phyloP scores from a whole-genome alignment of 192 early-diverging fungal genomes.

The Coemansia sp. region DNA sequence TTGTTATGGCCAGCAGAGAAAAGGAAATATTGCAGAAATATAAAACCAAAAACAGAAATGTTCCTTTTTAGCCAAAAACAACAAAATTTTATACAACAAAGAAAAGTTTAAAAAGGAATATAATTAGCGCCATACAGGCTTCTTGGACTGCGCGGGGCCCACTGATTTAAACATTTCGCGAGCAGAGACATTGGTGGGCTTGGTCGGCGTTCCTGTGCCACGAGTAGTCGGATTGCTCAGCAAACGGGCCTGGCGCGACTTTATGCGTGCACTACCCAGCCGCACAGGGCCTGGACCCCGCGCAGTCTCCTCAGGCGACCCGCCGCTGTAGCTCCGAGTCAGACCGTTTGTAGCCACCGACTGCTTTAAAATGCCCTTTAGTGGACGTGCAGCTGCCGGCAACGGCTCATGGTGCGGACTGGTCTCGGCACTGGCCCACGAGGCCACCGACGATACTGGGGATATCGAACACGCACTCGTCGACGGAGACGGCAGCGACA shows the following conservation, averaged over 20 bases:
- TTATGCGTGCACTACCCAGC: slow-evolving; percentile 33
- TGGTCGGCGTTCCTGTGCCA: slow-evolving; percentile 23
- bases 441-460: slow-evolving; percentile 35
- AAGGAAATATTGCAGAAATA: slow-evolving; percentile 29
- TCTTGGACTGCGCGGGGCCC: slow-evolving; percentile 19
- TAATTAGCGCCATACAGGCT: slow-evolving; percentile 31
- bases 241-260: slow-evolving; percentile 38
- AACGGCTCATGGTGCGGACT: slow-evolving; percentile 49
- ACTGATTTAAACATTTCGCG: slow-evolving; percentile 50
- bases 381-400: slow-evolving; percentile 34
- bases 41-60: neutral
- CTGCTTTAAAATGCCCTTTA: slow-evolving; percentile 48
- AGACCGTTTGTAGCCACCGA: slow-evolving; percentile 3
- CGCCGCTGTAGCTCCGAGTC: neutral
- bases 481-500: slow-evolving; percentile 36
- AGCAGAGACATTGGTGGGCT: slow-evolving; percentile 13
- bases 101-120: neutral
- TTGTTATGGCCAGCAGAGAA: slow-evolving; percentile 39
- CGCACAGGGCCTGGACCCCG: slow-evolving; percentile 29
- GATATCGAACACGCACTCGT: slow-evolving; percentile 25
- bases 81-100: slow-evolving; percentile 4
- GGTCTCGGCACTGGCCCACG: slow-evolving; percentile 41
- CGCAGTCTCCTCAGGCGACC: slow-evolving; percentile 3
- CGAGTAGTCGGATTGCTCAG: slow-evolving; percentile 30
- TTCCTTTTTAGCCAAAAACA: slow-evolving; percentile 11